A percentile compares a stretch with the other conserved stretches of the same genome.
These are phyloP conservation scores for Amylocarpus encephaloides DNA, from an alignment of 2,329 filamentous ascomycete genomes.

Conservation along the genomic window DNA sequence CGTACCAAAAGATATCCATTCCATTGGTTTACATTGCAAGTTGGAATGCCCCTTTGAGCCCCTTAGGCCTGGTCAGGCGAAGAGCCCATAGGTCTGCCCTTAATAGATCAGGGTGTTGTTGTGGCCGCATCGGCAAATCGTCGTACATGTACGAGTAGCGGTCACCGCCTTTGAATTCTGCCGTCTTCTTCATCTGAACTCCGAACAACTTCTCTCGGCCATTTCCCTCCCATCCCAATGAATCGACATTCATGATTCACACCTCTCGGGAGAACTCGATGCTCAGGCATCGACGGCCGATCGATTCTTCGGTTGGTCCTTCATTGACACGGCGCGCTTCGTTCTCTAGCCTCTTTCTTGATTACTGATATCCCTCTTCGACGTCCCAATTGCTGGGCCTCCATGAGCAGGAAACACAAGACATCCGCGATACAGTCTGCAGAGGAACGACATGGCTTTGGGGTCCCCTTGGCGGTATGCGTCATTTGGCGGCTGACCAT, in stretches of 20 bases:
- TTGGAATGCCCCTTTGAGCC: background rate
- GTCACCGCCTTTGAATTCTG: background rate
- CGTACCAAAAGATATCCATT: background rate
- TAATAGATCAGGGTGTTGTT: background rate
- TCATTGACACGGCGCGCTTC: background rate
- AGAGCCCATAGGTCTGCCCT: background rate
- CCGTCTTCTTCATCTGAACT: background rate
- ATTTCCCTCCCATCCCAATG: no score
- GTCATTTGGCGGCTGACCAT: slow-evolving; percentile 11
- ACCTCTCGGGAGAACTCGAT: no score
- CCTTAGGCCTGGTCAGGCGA: background rate
- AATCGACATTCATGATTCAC: no score
- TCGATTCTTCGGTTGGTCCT: background rate
- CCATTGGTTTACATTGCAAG: background rate
- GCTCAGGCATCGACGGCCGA: no score
- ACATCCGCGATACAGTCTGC: background rate
- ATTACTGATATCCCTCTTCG: background rate
- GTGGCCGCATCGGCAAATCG: background rate
- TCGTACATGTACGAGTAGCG: background rate
- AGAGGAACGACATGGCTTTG: background rate
- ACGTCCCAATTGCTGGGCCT: background rate
- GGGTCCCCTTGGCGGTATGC: background rate
- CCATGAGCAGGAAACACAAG: background rate
- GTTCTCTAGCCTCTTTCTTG: background rate
- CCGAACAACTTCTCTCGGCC: background rate